phyloP scores from a whole-genome alignment of 1,284 basidiomycete species.

The Pseudozyma tsukubaensis region DNA sequence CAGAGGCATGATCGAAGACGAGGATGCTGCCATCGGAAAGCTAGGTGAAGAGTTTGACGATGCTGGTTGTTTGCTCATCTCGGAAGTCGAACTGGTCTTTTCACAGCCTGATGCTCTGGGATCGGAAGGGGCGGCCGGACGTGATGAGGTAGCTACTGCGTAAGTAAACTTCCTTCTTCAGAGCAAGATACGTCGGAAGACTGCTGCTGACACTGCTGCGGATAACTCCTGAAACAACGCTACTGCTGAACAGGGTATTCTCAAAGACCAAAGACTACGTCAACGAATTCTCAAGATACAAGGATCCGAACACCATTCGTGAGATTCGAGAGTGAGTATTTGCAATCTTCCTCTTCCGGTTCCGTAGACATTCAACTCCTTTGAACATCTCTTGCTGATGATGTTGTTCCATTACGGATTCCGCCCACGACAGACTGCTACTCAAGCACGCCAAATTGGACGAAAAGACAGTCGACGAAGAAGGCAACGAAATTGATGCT shows the following conservation, averaged over 20 bases:
- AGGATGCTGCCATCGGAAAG: conserved; percentile 56
- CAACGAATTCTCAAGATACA: conserved; percentile 88
- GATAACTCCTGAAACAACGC: neutral
- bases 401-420: no score
- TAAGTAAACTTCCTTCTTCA: conserved; percentile 9
- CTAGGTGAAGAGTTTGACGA: conserved; percentile 80
- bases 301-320: conserved; percentile 83
- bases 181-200: neutral
- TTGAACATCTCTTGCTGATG: no score
- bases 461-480: conserved; percentile 45
- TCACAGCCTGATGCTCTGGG: conserved; percentile 77
- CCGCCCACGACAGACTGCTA: conserved; percentile 29
- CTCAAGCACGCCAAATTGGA: conserved; percentile 49
- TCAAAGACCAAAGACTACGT: conserved; percentile 93
- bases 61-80: conserved; percentile 87
- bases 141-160: conserved; percentile 82
- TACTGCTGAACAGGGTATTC: conserved; percentile 76
- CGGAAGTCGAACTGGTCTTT: conserved; percentile 87
- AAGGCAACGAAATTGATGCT: conserved; percentile 27
- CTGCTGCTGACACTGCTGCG: no score
- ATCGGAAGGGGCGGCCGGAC: conserved; percentile 70
- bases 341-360: neutral
- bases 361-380: no score
- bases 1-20: conserved; percentile 51
- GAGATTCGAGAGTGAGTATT: conserved; percentile 84